A percentile compares a stretch with the other conserved stretches of the same genome.
Evolutionary conservation across 805 yeast genomes (phyloP).

Genomic region (Candida succiphila): DNA sequence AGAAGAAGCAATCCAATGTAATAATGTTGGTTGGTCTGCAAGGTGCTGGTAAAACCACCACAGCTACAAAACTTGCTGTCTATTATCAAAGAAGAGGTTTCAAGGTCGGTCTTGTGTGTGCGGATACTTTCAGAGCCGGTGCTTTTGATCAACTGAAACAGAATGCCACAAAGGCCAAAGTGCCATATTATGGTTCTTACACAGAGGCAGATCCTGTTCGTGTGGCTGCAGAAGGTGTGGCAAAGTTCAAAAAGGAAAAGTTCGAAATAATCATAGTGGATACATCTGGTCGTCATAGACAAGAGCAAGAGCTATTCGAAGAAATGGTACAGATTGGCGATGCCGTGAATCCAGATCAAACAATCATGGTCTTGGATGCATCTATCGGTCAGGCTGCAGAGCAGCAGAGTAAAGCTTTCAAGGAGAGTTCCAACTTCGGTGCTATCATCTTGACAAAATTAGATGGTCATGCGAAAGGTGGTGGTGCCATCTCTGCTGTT

Average conservation of each 20-base stretch:
- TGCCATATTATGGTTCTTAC: constrained; percentile 92
- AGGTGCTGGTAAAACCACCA: constrained; percentile 98
- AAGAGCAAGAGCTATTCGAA: constrained; percentile 80
- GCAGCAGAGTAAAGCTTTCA: constrained; percentile 87
- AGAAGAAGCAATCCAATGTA: constrained; percentile 68
- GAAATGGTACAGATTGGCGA: constrained; percentile 93
- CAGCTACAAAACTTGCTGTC: constrained; percentile 94
- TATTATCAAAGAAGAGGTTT: constrained; percentile 89
- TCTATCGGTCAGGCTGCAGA: constrained; percentile 98
- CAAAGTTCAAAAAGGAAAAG: constrained; percentile 79
- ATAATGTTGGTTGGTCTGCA: constrained; percentile 98
- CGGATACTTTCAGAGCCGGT: constrained; percentile 99
- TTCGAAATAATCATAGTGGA: constrained; percentile 93
- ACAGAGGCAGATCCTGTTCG: constrained; percentile 92
- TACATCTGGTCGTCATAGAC: constrained; percentile 97
- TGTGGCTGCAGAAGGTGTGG: constrained; percentile 87
- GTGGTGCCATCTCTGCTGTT: constrained; percentile 98
- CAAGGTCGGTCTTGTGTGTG: constrained; percentile 95
- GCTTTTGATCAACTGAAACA: constrained; percentile 98
- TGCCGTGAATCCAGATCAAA: constrained; percentile 87
- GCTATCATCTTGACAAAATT: constrained; percentile 89
- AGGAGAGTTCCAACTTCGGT: constrained; percentile 88
- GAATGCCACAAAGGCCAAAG: constrained; percentile 89
- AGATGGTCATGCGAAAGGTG: constrained; percentile 99
- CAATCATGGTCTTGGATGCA: constrained; percentile 96